Percentiles rank a stretch among this genome's conserved stretches.
Conservation (phyloP, 176 grass and related monocot species). For the Ampelocalamus luodianensis region DNA sequence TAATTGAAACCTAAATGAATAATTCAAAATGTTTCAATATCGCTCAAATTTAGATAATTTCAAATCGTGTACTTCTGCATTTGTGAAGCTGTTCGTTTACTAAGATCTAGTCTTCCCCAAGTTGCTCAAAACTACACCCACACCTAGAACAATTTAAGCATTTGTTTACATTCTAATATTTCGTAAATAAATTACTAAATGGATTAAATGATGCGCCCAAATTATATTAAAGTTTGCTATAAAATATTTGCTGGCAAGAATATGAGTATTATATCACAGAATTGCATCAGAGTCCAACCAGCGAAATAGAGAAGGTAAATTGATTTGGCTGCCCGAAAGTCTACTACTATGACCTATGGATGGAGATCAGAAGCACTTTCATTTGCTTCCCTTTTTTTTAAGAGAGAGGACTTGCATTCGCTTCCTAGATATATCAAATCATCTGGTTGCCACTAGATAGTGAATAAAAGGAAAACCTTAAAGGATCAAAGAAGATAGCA, state of each 20-base stretch:
- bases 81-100: neutral
- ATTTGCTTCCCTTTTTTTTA: neutral
- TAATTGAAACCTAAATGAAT: neutral
- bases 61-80: neutral
- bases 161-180: neutral
- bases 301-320: conserved; percentile 10
- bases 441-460: neutral
- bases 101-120: neutral
- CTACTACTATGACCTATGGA: neutral
- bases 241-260: neutral
- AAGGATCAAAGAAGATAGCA: neutral
- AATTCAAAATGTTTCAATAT: neutral
- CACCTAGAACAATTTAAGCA: neutral
- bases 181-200: neutral
- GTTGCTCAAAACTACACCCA: neutral
- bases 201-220: neutral
- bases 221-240: neutral
- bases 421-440: conserved; percentile 13
- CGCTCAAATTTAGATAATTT: neutral
- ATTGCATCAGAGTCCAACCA: neutral
- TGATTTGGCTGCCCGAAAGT: conserved; percentile 4
- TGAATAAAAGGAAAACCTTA: conserved; percentile 5
- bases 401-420: neutral
- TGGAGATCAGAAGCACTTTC: conserved; percentile 20
- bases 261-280: neutral